phyloP scores from a whole-genome alignment of 805 yeast genomes.

The Wickerhamiella sorbophila region DNA sequence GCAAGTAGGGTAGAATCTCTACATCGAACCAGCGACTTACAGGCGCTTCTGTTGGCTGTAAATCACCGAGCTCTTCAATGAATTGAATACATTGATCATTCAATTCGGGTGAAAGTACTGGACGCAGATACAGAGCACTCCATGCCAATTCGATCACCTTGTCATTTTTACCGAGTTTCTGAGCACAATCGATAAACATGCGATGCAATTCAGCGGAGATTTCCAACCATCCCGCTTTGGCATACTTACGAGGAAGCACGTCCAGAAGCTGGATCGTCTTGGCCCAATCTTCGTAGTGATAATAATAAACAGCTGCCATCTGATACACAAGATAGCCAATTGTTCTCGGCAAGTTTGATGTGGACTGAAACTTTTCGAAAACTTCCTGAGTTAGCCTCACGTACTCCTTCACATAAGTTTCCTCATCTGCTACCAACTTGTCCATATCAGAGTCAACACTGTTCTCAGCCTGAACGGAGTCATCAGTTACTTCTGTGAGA shows the following conservation, averaged over 20 bases:
- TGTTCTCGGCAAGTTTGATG: conserved; percentile 41
- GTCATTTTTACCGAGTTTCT: conserved; percentile 15
- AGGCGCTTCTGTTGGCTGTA: conserved; percentile 18
- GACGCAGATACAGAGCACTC: conserved; percentile 17
- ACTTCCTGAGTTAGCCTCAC: conserved; percentile 42
- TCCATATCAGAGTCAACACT: conserved; percentile 9
- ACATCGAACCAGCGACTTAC: conserved; percentile 28
- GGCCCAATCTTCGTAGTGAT: conserved; percentile 39
- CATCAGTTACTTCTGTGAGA: conserved; percentile 4
- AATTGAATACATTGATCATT: conserved; percentile 14
- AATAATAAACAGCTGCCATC: conserved; percentile 50
- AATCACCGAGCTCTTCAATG: conserved; percentile 15
- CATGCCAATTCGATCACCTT: conserved; percentile 22
- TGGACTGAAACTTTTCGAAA: conserved; percentile 36
- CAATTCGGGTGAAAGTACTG: conserved; percentile 12
- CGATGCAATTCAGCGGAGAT: conserved; percentile 55
- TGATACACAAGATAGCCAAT: conserved; percentile 67
- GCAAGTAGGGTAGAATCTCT: conserved; percentile 28
- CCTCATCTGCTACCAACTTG: conserved; percentile 20
- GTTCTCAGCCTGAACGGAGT: background rate
- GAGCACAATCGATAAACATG: conserved; percentile 53
- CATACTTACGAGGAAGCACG: conserved; percentile 55
- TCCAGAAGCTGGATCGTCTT: conserved; percentile 50
- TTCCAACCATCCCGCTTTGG: conserved; percentile 52
- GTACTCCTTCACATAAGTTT: conserved; percentile 31